phyloP scores from a whole-genome alignment of 306 rosid genomes.

The Mimosa bimucronata region DNA sequence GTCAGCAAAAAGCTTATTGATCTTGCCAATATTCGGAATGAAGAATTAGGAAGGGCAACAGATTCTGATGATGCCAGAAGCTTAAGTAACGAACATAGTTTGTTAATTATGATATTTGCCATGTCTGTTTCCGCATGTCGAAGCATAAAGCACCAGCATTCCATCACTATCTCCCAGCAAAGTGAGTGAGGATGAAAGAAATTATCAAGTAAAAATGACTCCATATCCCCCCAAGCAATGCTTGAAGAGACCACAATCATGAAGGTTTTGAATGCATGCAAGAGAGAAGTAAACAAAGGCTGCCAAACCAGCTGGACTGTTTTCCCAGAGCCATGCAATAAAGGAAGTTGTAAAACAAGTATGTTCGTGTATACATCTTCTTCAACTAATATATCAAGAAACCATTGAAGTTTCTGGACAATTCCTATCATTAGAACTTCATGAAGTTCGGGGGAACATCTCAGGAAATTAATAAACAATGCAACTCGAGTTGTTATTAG shows the following conservation, averaged over 20 bases:
- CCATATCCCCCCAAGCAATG: slow-evolving; percentile 63
- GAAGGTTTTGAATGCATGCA: slow-evolving; percentile 79
- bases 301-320: slow-evolving; percentile 61
- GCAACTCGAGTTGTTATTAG: slow-evolving; percentile 58
- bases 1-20: slow-evolving; percentile 66
- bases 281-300: slow-evolving; percentile 62
- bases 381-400: slow-evolving; percentile 63
- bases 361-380: slow-evolving; percentile 71
- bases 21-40: slow-evolving; percentile 80
- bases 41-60: slow-evolving; percentile 60
- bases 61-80: slow-evolving; percentile 64
- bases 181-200: slow-evolving; percentile 92
- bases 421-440: slow-evolving; percentile 59
- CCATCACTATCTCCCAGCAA: slow-evolving; percentile 86
- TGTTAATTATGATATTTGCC: slow-evolving; percentile 53
- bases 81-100: slow-evolving; percentile 69
- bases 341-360: slow-evolving; percentile 73
- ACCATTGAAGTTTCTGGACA: slow-evolving; percentile 65
- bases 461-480: slow-evolving; percentile 60
- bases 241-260: slow-evolving; percentile 72
- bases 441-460: slow-evolving; percentile 59
- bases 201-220: slow-evolving; percentile 78
- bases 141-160: slow-evolving; percentile 87
- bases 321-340: slow-evolving; percentile 57
- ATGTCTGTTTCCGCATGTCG: slow-evolving; percentile 66